A percentile compares a stretch with the other conserved stretches of the same genome.
These are phyloP conservation scores for Grammothele lineata DNA, from an alignment of 768 basidiomycete genomes.

Conservation along the genomic window DNA sequence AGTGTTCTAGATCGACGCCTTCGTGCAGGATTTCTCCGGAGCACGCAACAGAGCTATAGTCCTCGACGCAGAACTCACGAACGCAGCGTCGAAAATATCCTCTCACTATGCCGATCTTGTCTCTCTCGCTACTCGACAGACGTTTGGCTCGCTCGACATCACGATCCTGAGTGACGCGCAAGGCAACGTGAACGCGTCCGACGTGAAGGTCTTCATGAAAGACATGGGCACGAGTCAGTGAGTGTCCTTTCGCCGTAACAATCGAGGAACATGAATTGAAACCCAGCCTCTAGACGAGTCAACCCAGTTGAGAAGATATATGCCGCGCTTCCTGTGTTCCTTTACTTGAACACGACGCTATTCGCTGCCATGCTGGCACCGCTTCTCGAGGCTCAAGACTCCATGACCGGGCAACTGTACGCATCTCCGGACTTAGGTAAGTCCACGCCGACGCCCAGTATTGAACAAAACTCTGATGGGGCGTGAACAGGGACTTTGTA, in stretches of 20 bases:
- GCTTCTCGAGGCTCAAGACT: constrained; percentile 21
- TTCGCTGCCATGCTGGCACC: constrained; percentile 21
- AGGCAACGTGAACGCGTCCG: constrained; percentile 16
- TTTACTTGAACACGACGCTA: constrained; percentile 27
- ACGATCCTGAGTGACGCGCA: constrained; percentile 16
- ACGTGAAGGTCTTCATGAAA: background rate
- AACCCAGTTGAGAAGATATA: constrained; percentile 29
- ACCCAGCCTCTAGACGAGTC: constrained; percentile 11
- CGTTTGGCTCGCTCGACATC: constrained; percentile 21
- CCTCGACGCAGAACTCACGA: constrained; percentile 16
- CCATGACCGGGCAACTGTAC: background rate
- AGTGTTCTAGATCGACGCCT: too few relatives aligned
- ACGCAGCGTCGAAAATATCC: constrained; percentile 13
- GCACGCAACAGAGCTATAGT: constrained; percentile 13
- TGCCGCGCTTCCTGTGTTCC: constrained; percentile 24
- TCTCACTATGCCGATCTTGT: constrained; percentile 19
- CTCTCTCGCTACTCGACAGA: constrained; percentile 22
- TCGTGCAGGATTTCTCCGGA: background rate
- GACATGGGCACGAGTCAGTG: background rate
- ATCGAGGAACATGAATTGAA: too few relatives aligned
- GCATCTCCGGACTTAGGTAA: too few relatives aligned
- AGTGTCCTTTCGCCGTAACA: background rate
- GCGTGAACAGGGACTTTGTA: too few relatives aligned
- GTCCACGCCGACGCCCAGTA: too few relatives aligned
- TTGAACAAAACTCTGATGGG: too few relatives aligned